phyloP scores from a whole-genome alignment of 164 flowering plant species.

The Stephania japonica region DNA sequence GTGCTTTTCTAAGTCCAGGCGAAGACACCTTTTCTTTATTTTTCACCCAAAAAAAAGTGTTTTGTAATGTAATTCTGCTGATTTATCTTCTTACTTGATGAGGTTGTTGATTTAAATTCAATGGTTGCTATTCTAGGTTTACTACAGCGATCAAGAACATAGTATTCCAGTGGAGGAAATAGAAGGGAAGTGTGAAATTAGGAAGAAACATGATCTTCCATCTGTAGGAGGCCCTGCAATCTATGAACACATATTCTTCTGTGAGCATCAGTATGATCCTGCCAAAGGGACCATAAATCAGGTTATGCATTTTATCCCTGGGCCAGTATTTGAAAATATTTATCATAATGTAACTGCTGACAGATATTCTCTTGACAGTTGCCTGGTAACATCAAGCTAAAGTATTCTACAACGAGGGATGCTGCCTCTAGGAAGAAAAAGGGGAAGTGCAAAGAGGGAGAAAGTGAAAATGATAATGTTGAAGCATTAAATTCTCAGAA shows the following conservation, averaged over 20 bases:
- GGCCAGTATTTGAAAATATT: background rate
- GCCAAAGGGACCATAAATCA: constrained; percentile 68
- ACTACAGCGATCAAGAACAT: constrained; percentile 64
- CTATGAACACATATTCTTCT: constrained; percentile 74
- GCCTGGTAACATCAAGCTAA: constrained; percentile 49
- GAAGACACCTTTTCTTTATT: no score
- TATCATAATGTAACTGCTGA: background rate
- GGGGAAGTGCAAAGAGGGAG: constrained; percentile 72
- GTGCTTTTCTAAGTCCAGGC: no score
- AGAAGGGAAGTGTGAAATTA: constrained; percentile 82
- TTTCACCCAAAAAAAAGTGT: no score
- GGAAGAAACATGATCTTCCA: constrained; percentile 63
- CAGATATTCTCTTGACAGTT: constrained; percentile 36
- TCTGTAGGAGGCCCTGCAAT: constrained; percentile 33
- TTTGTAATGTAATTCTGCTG: background rate
- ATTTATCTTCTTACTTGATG: background rate
- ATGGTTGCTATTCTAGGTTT: constrained; percentile 41
- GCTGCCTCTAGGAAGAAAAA: constrained; percentile 57
- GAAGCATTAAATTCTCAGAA: constrained; percentile 21
- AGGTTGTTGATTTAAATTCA: background rate
- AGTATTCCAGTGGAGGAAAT: constrained; percentile 35
- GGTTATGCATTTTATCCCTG: constrained; percentile 33
- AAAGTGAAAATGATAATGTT: constrained; percentile 22
- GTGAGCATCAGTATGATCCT: constrained; percentile 77
- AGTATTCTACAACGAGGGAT: constrained; percentile 31